Evolutionary conservation across 1,284 basidiomycete genomes (phyloP).

Genomic region (Stereum hirsutum): DNA sequence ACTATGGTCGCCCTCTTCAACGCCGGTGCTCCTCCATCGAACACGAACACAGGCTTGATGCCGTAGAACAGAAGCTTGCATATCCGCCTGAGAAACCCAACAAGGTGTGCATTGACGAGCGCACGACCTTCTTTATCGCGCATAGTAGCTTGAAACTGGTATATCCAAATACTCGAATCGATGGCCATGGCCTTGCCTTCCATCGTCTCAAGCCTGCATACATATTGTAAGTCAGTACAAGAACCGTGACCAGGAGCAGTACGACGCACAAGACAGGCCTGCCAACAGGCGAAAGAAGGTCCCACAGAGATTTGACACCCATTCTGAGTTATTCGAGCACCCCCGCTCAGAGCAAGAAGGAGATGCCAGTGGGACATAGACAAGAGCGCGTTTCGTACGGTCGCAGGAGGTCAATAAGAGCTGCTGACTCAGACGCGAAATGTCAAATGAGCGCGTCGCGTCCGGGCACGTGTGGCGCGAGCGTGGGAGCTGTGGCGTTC

Average conservation of each 20-base stretch:
- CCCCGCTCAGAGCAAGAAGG: no score
- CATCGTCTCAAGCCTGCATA: constrained; percentile 75
- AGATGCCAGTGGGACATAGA: no score
- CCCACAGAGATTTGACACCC: constrained; percentile 96
- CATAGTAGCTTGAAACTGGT: constrained; percentile 99
- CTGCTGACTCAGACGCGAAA: no score
- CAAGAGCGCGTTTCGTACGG: no score
- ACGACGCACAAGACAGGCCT: constrained; percentile 77
- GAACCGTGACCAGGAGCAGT: not conserved
- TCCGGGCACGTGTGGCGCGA: no score
- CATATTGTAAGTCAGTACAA: constrained; percentile 8
- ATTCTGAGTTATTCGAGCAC: constrained; percentile 29
- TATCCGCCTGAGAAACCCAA: constrained; percentile 91
- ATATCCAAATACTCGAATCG: constrained; percentile 99
- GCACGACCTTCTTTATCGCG: constrained; percentile 92
- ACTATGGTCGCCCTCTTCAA: constrained; percentile 87
- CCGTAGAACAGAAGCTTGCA: constrained; percentile 94
- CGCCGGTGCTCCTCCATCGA: constrained; percentile 88
- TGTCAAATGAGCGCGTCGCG: no score
- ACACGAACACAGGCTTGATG: constrained; percentile 95
- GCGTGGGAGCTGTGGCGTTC: no score
- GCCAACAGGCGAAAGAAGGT: constrained; percentile 82
- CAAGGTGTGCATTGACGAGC: constrained; percentile 88
- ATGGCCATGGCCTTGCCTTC: constrained; percentile 91
- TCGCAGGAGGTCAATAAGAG: no score